A percentile compares a stretch with the other conserved stretches of the same genome.
phyloP scores from a whole-genome alignment of 225 moss, liverwort and hornwort species.

The Marchantia paleacea region DNA sequence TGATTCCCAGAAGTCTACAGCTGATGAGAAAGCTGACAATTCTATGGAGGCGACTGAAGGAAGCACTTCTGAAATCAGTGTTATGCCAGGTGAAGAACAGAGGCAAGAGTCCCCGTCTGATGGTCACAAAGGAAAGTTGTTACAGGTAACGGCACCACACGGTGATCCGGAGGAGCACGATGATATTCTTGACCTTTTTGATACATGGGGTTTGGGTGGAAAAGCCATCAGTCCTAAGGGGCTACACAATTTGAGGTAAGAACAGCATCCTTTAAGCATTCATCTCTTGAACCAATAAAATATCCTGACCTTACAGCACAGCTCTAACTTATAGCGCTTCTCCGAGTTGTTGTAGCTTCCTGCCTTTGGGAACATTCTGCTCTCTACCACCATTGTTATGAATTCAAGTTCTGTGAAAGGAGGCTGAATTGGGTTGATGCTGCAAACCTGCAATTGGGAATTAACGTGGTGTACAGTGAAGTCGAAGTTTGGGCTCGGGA shows the following conservation, averaged over 20 bases:
- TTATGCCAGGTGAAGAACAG: background rate
- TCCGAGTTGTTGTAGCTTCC: no score
- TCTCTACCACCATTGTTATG: background rate
- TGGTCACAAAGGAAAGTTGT: conserved; percentile 14
- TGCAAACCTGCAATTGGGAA: background rate
- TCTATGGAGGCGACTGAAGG: conserved; percentile 12
- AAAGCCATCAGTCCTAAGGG: conserved; percentile 28
- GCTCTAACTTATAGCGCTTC: no score
- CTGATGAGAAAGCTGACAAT: background rate
- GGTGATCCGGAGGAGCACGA: conserved; percentile 34
- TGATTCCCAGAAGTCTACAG: background rate
- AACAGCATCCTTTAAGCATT: background rate
- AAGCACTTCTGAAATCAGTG: conserved; percentile 18
- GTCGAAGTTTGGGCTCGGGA: background rate
- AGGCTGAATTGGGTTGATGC: no score
- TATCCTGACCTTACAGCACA: no score
- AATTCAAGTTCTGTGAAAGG: no score
- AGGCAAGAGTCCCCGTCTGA: background rate
- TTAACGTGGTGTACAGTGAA: background rate
- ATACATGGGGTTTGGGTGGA: conserved; percentile 43
- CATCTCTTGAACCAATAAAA: background rate
- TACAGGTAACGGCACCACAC: conserved; percentile 14
- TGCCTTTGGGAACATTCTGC: background rate
- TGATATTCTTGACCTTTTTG: conserved; percentile 34
- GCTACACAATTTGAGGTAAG: conserved; percentile 23